Evolutionary conservation across 2,329 filamentous ascomycete genomes (phyloP).

Genomic region (Lachnellula occidentalis): DNA sequence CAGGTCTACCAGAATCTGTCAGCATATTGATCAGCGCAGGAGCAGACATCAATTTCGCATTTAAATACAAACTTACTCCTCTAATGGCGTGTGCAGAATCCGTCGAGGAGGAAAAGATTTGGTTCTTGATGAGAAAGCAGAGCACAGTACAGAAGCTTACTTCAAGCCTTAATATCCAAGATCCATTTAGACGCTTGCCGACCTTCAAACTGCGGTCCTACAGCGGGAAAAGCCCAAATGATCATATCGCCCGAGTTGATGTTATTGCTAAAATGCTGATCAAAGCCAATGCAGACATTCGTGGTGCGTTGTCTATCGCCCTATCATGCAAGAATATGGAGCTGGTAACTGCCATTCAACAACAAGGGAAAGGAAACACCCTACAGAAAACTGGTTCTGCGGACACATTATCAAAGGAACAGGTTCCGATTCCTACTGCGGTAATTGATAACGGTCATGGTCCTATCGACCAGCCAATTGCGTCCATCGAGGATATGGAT

Average conservation of each 20-base stretch:
- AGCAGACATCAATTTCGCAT: neutral
- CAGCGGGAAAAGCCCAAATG: neutral
- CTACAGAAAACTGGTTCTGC: neutral
- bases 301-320: neutral
- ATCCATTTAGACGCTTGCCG: neutral
- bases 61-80: neutral
- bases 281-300: neutral
- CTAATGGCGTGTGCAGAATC: slow-evolving; percentile 7
- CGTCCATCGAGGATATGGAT: neutral
- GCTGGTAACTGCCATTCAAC: neutral
- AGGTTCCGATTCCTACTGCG: neutral
- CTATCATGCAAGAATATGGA: neutral
- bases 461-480: neutral
- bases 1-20: slow-evolving; percentile 11
- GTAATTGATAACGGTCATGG: neutral
- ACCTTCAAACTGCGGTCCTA: neutral
- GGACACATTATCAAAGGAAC: neutral
- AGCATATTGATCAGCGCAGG: slow-evolving; percentile 9
- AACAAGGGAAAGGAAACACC: neutral
- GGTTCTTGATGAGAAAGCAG: neutral
- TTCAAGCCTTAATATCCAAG: neutral
- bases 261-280: neutral
- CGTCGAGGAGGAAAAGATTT: neutral
- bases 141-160: neutral
- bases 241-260: neutral